These are phyloP conservation scores for Fusarium sacchari DNA, from an alignment of 2,329 filamentous ascomycete species.

Conservation along the genomic window DNA sequence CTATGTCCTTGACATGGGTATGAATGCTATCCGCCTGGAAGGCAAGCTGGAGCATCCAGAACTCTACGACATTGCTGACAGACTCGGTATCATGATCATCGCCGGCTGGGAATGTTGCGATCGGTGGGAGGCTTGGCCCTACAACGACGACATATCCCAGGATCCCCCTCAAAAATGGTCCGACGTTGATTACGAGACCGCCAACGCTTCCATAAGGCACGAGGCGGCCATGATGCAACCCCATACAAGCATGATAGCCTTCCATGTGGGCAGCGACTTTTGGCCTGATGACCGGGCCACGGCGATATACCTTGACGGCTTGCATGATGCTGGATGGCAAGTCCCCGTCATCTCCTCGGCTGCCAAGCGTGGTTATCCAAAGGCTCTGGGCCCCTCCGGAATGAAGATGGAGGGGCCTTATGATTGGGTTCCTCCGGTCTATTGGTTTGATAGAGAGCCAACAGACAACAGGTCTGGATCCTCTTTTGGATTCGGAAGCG, in stretches of 20 bases:
- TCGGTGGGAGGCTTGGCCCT: not conserved
- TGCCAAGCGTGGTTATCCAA: not conserved
- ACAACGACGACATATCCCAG: not conserved
- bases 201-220: not conserved
- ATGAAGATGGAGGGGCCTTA: not conserved
- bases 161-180: not conserved
- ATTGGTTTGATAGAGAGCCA: not conserved
- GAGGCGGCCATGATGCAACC: not conserved
- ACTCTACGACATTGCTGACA: not conserved
- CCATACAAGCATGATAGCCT: not conserved
- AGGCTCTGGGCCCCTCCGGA: not conserved
- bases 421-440: not conserved
- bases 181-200: not conserved
- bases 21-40: not conserved
- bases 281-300: not conserved
- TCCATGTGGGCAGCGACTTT: not conserved
- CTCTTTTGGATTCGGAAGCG: not conserved
- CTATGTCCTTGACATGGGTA: not conserved
- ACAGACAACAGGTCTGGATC: not conserved
- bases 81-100: not conserved
- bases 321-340: not conserved
- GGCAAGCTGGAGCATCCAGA: not conserved
- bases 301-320: not conserved
- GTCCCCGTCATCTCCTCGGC: not conserved
- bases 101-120: not conserved